Evolutionary conservation across 2,329 filamentous ascomycete genomes (phyloP).

Genomic region (Alternaria sp.): DNA sequence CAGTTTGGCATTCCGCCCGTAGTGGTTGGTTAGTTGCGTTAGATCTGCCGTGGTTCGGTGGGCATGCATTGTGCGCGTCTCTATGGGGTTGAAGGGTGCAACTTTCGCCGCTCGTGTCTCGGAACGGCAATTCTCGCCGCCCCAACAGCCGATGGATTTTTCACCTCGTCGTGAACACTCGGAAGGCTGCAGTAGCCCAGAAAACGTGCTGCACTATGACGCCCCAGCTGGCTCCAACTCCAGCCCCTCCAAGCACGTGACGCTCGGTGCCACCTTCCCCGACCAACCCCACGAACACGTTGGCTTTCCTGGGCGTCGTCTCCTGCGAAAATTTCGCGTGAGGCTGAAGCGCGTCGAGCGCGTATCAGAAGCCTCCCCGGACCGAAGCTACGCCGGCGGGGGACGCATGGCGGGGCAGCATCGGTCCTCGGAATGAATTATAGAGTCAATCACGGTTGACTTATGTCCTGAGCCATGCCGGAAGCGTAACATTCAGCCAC

Average conservation of each 20-base stretch:
- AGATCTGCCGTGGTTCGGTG: constrained; percentile 21
- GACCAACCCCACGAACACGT: constrained; percentile 18
- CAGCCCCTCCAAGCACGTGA: constrained; percentile 21
- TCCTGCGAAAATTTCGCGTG: constrained; percentile 12
- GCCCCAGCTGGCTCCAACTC: not conserved
- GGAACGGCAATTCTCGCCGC: constrained; percentile 41
- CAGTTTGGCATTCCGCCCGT: constrained; percentile 11
- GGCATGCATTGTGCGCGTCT: constrained; percentile 19
- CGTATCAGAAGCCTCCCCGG: constrained; percentile 23
- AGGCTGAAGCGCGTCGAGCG: constrained; percentile 10
- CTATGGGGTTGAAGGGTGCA: constrained; percentile 12
- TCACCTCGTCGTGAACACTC: not conserved
- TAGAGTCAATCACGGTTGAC: constrained; percentile 41
- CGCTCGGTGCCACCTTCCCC: constrained; percentile 29
- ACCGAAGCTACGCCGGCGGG: constrained; percentile 34
- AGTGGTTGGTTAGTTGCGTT: constrained; percentile 33
- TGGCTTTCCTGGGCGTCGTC: constrained; percentile 18
- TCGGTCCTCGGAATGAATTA: constrained; percentile 42
- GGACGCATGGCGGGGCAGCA: constrained; percentile 28
- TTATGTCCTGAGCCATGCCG: constrained; percentile 12
- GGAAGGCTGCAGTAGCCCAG: constrained; percentile 18
- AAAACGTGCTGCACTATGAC: constrained; percentile 29
- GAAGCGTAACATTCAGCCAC: constrained; percentile 3
- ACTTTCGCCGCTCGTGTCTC: constrained; percentile 13
- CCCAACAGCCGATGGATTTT: not conserved